phyloP scores from a whole-genome alignment of 495 filamentous ascomycete species.

The Aeminium ludgeri region DNA sequence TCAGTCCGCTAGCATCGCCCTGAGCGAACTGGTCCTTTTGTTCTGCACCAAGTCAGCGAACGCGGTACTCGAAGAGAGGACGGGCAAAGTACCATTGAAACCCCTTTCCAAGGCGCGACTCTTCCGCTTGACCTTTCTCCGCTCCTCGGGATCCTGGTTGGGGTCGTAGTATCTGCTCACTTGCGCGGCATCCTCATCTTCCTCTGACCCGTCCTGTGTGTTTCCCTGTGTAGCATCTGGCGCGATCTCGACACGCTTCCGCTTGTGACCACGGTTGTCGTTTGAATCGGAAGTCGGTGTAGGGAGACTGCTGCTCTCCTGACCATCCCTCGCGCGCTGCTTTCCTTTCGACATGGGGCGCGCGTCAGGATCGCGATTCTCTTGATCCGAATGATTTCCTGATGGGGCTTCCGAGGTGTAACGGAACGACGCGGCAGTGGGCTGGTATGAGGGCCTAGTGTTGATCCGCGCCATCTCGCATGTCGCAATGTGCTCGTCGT shows the following conservation, averaged over 20 bases:
- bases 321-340: conserved; percentile 1
- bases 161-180: conserved; percentile 61
- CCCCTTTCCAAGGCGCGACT: conserved; percentile 50
- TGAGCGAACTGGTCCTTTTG: conserved; percentile 20
- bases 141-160: conserved; percentile 66
- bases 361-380: conserved; percentile 12
- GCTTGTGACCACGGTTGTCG: conserved; percentile 7
- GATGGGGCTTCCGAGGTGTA: conserved; percentile 8
- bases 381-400: conserved; percentile 13
- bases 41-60: conserved; percentile 8
- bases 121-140: conserved; percentile 48
- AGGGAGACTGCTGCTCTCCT: conserved; percentile 4
- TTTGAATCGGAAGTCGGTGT: conserved; percentile 13
- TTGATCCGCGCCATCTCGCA: conserved; percentile 14
- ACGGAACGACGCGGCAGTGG: conserved; percentile 4
- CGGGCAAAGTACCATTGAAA: conserved; percentile 37
- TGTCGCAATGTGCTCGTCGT: not conserved
- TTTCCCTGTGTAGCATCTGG: conserved; percentile 26
- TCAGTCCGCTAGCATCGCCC: conserved; percentile 24
- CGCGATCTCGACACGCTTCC: conserved; percentile 7
- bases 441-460: conserved; percentile 3
- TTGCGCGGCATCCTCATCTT: conserved; percentile 35
- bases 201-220: conserved; percentile 34
- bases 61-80: no score
- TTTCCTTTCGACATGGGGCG: conserved; percentile 7